These are phyloP conservation scores for Hevea brasiliensis DNA, from an alignment of 345 rosid species.

Conservation along the genomic window DNA sequence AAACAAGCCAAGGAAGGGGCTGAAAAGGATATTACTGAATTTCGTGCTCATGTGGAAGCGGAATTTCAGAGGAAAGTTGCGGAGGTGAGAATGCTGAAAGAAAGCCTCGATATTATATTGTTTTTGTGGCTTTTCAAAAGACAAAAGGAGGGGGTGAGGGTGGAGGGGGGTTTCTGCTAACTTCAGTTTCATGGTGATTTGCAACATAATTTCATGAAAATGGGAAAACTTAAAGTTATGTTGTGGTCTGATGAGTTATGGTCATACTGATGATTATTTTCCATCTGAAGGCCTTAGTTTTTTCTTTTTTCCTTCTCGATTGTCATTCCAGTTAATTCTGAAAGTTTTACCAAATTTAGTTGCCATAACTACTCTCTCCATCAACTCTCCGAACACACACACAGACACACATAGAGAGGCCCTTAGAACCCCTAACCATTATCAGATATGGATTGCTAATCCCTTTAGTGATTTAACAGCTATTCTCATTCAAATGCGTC, in stretches of 20 bases:
- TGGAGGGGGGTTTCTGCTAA: background rate
- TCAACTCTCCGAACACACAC: background rate
- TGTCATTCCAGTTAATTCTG: background rate
- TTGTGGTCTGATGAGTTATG: background rate
- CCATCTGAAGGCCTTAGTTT: background rate
- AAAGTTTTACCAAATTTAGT: background rate
- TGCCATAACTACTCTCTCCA: background rate
- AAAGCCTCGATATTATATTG: background rate
- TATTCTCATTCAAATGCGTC: too few relatives aligned
- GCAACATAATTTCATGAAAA: background rate
- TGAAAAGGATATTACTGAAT: slow-evolving; percentile 71
- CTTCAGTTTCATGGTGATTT: background rate
- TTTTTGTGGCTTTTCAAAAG: background rate
- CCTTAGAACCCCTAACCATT: too few relatives aligned
- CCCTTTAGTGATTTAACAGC: too few relatives aligned
- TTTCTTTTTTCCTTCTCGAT: background rate
- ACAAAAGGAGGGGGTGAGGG: too few relatives aligned
- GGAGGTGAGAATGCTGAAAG: slow-evolving; percentile 46
- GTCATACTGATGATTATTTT: background rate
- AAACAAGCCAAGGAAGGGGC: slow-evolving; percentile 98
- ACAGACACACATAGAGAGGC: background rate
- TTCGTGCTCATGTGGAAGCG: slow-evolving; percentile 70
- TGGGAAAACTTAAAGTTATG: background rate
- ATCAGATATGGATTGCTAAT: too few relatives aligned
- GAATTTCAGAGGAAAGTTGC: slow-evolving; percentile 81